Conservation (phyloP, 192 early-diverging fungal genomes). For the Gonapodya sp. region DNA sequence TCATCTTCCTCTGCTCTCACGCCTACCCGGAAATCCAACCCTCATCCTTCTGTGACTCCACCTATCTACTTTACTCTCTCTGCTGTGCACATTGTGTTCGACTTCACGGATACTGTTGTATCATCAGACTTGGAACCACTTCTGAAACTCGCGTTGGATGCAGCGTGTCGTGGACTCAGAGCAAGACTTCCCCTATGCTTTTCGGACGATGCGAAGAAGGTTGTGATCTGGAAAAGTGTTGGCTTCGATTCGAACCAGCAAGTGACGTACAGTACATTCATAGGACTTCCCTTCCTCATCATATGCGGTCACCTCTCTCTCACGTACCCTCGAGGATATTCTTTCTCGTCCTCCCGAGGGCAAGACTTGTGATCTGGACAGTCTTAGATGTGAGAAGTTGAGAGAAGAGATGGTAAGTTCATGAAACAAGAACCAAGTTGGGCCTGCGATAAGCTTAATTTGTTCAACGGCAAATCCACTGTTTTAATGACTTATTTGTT, state of each 20-base stretch:
- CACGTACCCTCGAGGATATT: background rate
- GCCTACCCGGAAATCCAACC: no score
- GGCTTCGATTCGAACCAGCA: no score
- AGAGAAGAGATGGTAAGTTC: background rate
- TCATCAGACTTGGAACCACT: background rate
- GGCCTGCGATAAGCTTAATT: no score
- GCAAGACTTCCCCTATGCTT: background rate
- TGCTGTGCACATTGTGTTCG: background rate
- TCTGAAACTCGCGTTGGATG: background rate
- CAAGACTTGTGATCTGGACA: background rate
- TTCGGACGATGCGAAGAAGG: background rate
- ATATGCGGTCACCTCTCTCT: background rate
- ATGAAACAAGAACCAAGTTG: no score
- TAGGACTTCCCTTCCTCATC: background rate
- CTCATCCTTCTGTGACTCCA: background rate
- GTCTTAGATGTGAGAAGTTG: background rate
- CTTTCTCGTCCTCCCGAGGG: background rate
- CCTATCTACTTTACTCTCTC: background rate
- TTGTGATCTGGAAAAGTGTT: no score
- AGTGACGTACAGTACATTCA: no score
- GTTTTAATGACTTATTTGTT: background rate
- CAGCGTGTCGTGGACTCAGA: background rate
- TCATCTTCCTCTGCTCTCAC: no score
- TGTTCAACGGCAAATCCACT: background rate
- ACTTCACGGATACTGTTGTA: background rate